These are phyloP conservation scores for Porcisia deanei DNA, from an alignment of 208 protist genomes.

Conservation along the genomic window DNA sequence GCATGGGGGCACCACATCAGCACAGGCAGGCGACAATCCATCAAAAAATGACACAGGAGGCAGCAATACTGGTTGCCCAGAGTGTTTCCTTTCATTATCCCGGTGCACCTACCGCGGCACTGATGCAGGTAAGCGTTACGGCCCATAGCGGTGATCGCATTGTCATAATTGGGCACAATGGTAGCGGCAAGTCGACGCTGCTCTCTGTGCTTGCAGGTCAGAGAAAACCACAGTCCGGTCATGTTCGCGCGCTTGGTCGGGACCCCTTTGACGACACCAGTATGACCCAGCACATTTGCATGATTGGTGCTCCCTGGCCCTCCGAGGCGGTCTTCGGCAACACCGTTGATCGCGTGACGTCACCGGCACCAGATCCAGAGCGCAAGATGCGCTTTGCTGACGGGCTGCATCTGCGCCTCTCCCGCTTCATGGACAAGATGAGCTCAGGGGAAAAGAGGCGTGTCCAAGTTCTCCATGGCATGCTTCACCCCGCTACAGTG, in stretches of 20 bases:
- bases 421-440: slow-evolving; percentile 58
- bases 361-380: slow-evolving; percentile 34
- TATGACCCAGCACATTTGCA: slow-evolving; percentile 47
- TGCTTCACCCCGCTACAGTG: slow-evolving; percentile 50
- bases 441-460: slow-evolving; percentile 71
- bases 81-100: slow-evolving; percentile 59
- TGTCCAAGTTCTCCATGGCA: slow-evolving; percentile 72
- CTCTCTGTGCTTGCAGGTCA: slow-evolving; percentile 91
- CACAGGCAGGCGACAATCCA: neutral
- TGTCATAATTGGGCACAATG: slow-evolving; percentile 95
- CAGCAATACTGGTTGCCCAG: slow-evolving; percentile 28
- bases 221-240: slow-evolving; percentile 46
- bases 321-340: slow-evolving; percentile 75
- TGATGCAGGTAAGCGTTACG: slow-evolving; percentile 39
- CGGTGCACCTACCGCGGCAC: slow-evolving; percentile 4
- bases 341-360: slow-evolving; percentile 64
- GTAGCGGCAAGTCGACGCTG: slow-evolving; percentile 96
- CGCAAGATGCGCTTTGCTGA: slow-evolving; percentile 41
- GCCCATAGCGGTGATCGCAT: slow-evolving; percentile 75
- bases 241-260: slow-evolving; percentile 57
- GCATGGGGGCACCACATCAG: neutral
- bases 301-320: slow-evolving; percentile 74
- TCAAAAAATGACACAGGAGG: neutral
- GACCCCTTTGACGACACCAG: slow-evolving; percentile 86
- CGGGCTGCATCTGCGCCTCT: slow-evolving; percentile 51